Evolutionary conservation across 2,329 filamentous ascomycete genomes (phyloP).

Genomic region (Exophiala spinifera): DNA sequence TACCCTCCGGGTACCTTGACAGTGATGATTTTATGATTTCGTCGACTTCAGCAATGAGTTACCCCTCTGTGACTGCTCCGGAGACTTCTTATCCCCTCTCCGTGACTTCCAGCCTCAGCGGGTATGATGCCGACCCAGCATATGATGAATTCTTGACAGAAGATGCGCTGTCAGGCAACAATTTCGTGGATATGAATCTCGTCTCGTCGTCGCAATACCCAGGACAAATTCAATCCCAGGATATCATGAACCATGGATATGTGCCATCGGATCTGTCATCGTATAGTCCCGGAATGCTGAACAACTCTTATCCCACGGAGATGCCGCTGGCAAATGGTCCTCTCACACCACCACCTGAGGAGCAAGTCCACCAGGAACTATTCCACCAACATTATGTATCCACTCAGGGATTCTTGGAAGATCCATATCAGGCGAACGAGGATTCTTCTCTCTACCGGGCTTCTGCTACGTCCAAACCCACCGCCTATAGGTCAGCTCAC

Average conservation of each 20-base stretch:
- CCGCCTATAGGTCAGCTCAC: slow-evolving; percentile 16
- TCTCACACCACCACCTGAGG: slow-evolving; percentile 20
- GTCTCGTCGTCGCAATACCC: slow-evolving; percentile 10
- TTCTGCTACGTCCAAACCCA: slow-evolving; percentile 2
- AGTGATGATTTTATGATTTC: slow-evolving; percentile 17
- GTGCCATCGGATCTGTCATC: slow-evolving; percentile 13
- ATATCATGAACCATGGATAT: slow-evolving; percentile 16
- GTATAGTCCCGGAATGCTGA: slow-evolving; percentile 15
- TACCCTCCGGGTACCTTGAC: slow-evolving; percentile 11
- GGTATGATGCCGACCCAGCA: slow-evolving; percentile 12
- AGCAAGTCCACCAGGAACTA: slow-evolving; percentile 16
- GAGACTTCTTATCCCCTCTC: slow-evolving; percentile 9
- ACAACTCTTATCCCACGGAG: slow-evolving; percentile 7
- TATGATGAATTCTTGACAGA: slow-evolving; percentile 20
- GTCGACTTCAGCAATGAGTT: slow-evolving; percentile 14
- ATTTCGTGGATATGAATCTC: slow-evolving; percentile 10
- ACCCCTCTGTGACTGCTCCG: slow-evolving; percentile 9
- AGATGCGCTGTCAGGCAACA: slow-evolving; percentile 11
- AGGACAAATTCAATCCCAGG: slow-evolving; percentile 13
- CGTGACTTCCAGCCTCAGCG: slow-evolving; percentile 14
- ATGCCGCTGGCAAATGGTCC: slow-evolving; percentile 8
- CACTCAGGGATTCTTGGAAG: slow-evolving; percentile 11
- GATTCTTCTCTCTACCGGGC: slow-evolving; percentile 7
- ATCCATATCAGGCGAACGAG: slow-evolving; percentile 5
- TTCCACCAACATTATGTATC: slow-evolving; percentile 7